phyloP scores from a whole-genome alignment of 78 protist genomes.

The slime mould (Dictyostelium discoideum) region dicty_2.7 NC_007090.3:4803001-4803500 shows the following conservation, averaged over 20 bases:
- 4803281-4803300: neutral
- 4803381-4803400: neutral
- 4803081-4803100: neutral
- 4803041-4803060: neutral
- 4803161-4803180: neutral
- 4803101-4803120: neutral
- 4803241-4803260: constrained; percentile 36
- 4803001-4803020: neutral
- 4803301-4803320: neutral
- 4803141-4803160: neutral
- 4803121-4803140: neutral
- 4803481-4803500: neutral
- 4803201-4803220: constrained; percentile 66
- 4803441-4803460: neutral
- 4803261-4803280: neutral
- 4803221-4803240: constrained; percentile 46
- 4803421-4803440: neutral
- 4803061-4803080: neutral
- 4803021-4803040: neutral
- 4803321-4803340: neutral
- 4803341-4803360: neutral
- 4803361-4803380: neutral
- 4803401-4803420: neutral
- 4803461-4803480: too few species aligned
- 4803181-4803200: neutral